Percentiles rank a stretch among this genome's conserved stretches.
phyloP scores from a whole-genome alignment of 2,329 filamentous ascomycete species.

The Ciborinia camelliae region DNA sequence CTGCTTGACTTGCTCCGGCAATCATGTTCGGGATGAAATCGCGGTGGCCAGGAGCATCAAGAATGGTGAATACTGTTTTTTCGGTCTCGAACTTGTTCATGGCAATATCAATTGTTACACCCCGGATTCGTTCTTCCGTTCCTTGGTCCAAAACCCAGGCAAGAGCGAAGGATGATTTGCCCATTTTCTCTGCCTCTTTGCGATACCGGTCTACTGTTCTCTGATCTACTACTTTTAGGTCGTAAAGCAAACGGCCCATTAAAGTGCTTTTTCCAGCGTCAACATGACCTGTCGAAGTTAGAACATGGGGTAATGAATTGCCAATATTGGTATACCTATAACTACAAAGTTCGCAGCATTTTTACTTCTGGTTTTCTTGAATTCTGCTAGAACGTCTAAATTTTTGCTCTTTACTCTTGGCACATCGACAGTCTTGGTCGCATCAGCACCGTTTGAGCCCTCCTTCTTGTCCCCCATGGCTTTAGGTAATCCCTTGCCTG shows the following conservation, averaged over 20 bases:
- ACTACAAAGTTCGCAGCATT: conserved; percentile 87
- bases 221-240: conserved; percentile 83
- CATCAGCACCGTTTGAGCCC: conserved; percentile 47
- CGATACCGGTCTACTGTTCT: conserved; percentile 84
- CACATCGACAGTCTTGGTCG: conserved; percentile 48
- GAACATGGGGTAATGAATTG: conserved; percentile 24
- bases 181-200: conserved; percentile 84
- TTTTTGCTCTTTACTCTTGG: conserved; percentile 69
- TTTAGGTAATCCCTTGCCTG: conserved; percentile 40
- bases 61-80: conserved; percentile 82
- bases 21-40: conserved; percentile 99
- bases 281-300: conserved; percentile 67
- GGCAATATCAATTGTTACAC: conserved; percentile 95
- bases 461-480: conserved; percentile 42
- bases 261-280: conserved; percentile 97
- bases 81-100: conserved; percentile 92
- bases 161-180: conserved; percentile 92
- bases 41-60: conserved; percentile 90
- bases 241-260: conserved; percentile 90
- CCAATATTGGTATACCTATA: conserved; percentile 61
- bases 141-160: conserved; percentile 97
- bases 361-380: conserved; percentile 70
- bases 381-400: conserved; percentile 79
- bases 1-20: conserved; percentile 89
- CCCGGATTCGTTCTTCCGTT: conserved; percentile 80